Evolutionary conservation across 176 grass and related monocot genomes (phyloP).

Genomic region (Urochloa ruziziensis): DNA sequence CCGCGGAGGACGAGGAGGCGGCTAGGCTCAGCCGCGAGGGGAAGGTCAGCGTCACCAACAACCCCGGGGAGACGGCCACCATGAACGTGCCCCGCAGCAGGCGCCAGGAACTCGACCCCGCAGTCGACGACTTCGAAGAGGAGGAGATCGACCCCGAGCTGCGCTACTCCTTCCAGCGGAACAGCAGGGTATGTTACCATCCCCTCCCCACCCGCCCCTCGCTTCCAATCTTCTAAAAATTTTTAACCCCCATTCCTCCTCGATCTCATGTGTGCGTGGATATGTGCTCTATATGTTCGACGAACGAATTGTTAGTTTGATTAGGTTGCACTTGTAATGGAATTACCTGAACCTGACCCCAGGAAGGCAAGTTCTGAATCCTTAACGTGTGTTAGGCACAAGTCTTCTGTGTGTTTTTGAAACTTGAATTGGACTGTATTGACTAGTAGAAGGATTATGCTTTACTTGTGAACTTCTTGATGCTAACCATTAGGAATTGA

Average conservation of each 20-base stretch:
- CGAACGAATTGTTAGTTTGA: background rate
- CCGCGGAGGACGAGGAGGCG: conserved; percentile 49
- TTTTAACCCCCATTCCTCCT: background rate
- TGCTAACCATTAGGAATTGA: background rate
- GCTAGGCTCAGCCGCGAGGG: conserved; percentile 57
- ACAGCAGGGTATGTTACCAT: conserved; percentile 34
- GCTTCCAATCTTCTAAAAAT: background rate
- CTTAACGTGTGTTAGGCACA: background rate
- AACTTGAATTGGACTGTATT: background rate
- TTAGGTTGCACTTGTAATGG: background rate
- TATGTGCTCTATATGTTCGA: background rate
- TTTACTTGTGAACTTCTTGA: background rate
- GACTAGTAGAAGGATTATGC: background rate
- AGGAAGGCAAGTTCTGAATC: background rate
- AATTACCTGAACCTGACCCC: no score
- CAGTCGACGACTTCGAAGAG: conserved; percentile 57
- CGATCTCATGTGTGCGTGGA: no score
- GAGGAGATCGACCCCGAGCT: conserved; percentile 81
- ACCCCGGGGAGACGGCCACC: conserved; percentile 70
- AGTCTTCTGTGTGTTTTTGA: background rate
- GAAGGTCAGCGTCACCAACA: conserved; percentile 69
- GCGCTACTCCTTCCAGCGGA: conserved; percentile 60
- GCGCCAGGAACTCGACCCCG: conserved; percentile 30
- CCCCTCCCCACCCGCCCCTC: no score
- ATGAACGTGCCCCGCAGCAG: conserved; percentile 64